These are phyloP conservation scores for Pleurotus giganteus DNA, from an alignment of 768 basidiomycete genomes.

Conservation along the genomic window DNA sequence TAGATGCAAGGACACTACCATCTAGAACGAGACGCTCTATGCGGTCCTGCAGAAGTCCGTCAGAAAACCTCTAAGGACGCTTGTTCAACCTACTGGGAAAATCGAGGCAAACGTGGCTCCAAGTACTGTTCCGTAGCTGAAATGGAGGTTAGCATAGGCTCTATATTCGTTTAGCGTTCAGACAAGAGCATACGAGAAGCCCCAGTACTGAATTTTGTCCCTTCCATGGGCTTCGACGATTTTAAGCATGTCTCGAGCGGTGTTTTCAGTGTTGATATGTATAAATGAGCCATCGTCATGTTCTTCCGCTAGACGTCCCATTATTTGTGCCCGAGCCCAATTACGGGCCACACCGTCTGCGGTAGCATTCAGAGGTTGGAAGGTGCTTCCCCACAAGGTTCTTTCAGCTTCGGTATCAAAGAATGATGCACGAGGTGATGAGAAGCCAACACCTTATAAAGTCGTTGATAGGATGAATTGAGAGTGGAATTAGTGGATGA, in stretches of 20 bases:
- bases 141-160: no score
- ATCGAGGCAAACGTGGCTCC: constrained; percentile 31
- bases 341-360: constrained; percentile 23
- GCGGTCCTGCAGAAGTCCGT: constrained; percentile 20
- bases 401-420: constrained; percentile 35
- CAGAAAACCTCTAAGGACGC: neutral
- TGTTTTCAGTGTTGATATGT: constrained; percentile 36
- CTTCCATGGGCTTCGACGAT: constrained; percentile 30
- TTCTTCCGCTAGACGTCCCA: constrained; percentile 29
- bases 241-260: constrained; percentile 35
- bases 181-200: constrained; percentile 22
- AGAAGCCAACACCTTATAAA: constrained; percentile 35
- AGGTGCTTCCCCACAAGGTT: constrained; percentile 20
- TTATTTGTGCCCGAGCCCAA: constrained; percentile 32
- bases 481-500: neutral
- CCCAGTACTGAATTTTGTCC: constrained; percentile 31
- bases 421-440: constrained; percentile 32
- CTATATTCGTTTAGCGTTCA: no score
- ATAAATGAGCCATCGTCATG: constrained; percentile 23
- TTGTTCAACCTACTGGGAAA: constrained; percentile 26
- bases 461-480: constrained; percentile 16
- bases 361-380: constrained; percentile 20
- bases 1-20: constrained; percentile 14
- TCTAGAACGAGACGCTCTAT: constrained; percentile 32
- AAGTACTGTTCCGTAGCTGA: constrained; percentile 25